phyloP scores from a whole-genome alignment of 768 basidiomycete species.

The Suillus cothurnatus region DNA sequence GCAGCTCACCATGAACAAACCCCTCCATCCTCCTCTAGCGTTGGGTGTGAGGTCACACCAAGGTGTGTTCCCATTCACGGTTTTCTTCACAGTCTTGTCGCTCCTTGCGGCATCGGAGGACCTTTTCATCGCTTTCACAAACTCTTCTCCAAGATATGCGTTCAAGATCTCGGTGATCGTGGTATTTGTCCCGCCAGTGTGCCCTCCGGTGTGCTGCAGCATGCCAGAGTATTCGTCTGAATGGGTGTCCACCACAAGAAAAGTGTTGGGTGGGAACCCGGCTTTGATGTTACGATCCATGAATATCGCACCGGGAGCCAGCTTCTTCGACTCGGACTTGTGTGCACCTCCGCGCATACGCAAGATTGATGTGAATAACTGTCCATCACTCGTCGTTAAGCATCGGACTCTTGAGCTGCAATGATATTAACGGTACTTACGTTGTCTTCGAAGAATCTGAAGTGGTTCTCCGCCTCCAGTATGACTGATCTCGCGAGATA shows the following conservation, averaged over 20 bases:
- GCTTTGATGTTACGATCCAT: neutral
- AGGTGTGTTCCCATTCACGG: neutral
- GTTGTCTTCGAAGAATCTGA: neutral
- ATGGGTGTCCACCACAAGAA: neutral
- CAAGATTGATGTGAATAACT: no score
- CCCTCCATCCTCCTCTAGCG: neutral
- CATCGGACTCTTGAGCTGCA: no score
- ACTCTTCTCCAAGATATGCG: neutral
- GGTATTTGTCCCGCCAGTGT: neutral
- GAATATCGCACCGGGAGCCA: neutral
- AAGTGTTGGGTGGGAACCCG: neutral
- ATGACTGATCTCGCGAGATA: neutral
- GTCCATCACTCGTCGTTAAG: no score
- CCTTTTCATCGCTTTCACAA: accelerated
- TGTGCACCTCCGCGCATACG: neutral
- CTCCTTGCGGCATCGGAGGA: neutral
- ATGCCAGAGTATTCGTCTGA: neutral
- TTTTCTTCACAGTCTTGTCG: neutral
- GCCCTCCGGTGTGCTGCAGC: neutral
- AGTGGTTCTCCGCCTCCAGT: neutral
- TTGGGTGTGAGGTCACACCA: neutral
- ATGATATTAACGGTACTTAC: no score
- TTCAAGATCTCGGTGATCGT: neutral
- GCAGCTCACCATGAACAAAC: neutral
- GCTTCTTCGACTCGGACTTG: neutral